Evolutionary conservation across 495 filamentous ascomycete species (phyloP), one percentile per base, ranked within the genome.

Genomic region (Neurospora sp.): DNA sequence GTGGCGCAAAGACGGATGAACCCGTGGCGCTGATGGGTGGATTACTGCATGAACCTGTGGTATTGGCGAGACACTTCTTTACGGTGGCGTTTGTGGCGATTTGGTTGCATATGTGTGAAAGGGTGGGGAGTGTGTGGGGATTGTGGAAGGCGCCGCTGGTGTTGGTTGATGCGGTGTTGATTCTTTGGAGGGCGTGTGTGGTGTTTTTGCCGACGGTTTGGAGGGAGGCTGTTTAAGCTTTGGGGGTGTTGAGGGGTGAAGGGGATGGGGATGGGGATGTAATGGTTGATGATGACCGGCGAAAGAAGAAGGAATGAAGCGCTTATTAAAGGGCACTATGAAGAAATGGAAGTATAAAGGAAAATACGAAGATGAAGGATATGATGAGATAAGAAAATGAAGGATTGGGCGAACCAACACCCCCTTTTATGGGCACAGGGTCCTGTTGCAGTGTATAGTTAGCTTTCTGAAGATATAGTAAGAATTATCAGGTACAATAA

Each of bases 21-120:
- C 96, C 96, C 7, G 89, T 92, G 70, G 91, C 93, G 35, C 85
- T 99, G 69, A 85, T 99, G 1, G 96, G 90, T 4, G 96, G 94
- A 1, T 86, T 98, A 66, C 90, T 96, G 78, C 86, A 91, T 23
- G 88, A 89, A 69, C 96, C 96, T 2, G 76, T 91, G 37, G 88
- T 94, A 62, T 89, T 99, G 71, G 90, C 96, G 77, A 92, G 89
- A 78, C 95, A 99, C 82, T 99, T 99, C 84, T 98, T 97, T 82
- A 88, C 89, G 35, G 96, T 99, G 41, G 96, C 96, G 1, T 88
- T 98, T 76, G 87, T 96, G 71, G 90, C 91, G 18, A 94, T 99
- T 73, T 96, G 93, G 92, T 79, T 97, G 39, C 85, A 93, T 74
- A 85, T 89, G 75, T 75, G 80, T 27, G 83, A 89, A 4, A 77